Conservation (phyloP, 2,329 filamentous ascomycete species). For the Ilyonectria mors-panacis region DNA sequence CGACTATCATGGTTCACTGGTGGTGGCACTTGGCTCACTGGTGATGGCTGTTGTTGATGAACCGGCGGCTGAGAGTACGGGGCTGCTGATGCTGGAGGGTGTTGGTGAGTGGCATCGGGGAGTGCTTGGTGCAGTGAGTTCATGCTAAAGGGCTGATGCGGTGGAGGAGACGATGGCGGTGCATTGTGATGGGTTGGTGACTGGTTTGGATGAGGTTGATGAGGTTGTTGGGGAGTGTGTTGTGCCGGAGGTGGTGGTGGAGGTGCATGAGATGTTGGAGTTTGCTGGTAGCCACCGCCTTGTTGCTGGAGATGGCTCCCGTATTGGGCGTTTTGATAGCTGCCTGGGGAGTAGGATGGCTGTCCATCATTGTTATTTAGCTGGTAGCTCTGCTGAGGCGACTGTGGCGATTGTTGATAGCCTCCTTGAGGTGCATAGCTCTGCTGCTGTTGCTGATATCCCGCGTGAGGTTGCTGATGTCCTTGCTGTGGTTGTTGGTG, state of each 20-base stretch:
- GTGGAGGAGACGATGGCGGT: neutral
- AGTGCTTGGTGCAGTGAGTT: conserved; percentile 16
- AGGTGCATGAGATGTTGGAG: neutral
- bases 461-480: neutral
- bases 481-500: conserved; percentile 8
- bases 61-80: neutral
- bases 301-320: neutral
- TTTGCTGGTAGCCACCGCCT: neutral
- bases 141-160: conserved; percentile 19
- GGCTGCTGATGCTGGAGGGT: neutral
- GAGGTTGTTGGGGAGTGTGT: neutral
- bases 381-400: neutral
- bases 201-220: neutral
- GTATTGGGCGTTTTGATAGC: neutral
- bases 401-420: neutral
- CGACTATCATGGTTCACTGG: neutral
- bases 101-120: neutral
- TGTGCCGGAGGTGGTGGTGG: neutral
- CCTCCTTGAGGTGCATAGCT: neutral
- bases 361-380: neutral
- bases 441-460: neutral
- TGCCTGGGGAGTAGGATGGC: neutral
- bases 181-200: neutral
- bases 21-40: neutral
- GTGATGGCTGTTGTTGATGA: neutral